A percentile compares a stretch with the other conserved stretches of the same genome.
Evolutionary conservation across 441 rosid genomes (phyloP).

Genomic region (Pelargonium fulgidum): DNA sequence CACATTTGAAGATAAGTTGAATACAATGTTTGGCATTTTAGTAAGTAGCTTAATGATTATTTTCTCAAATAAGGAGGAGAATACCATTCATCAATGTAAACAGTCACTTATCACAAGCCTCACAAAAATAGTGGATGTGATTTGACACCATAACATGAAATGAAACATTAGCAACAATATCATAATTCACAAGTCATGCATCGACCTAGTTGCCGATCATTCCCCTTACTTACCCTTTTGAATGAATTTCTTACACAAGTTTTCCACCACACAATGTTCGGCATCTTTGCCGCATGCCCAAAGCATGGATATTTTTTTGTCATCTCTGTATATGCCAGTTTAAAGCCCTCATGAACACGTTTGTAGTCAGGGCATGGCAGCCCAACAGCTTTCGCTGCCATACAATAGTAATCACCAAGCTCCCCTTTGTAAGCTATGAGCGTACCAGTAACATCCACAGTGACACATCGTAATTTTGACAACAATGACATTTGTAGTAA

Average conservation of each 20-base stretch:
- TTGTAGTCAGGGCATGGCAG: slow-evolving; percentile 93
- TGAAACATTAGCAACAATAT: no score
- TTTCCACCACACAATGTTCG: slow-evolving; percentile 91
- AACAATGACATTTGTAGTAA: slow-evolving; percentile 46
- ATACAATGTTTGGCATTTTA: no score
- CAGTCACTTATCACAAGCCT: no score
- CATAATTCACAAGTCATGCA: not conserved
- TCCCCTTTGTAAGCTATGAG: slow-evolving; percentile 94
- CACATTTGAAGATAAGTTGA: not conserved
- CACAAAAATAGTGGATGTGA: no score
- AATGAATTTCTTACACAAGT: slow-evolving; percentile 82
- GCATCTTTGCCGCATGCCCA: slow-evolving; percentile 72
- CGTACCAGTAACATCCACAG: slow-evolving; percentile 95
- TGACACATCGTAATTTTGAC: slow-evolving; percentile 67
- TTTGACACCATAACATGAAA: no score
- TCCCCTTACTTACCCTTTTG: slow-evolving; percentile 42
- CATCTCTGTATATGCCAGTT: slow-evolving; percentile 87
- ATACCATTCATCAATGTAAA: no score
- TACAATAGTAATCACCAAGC: slow-evolving; percentile 96
- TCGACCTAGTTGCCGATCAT: slow-evolving; percentile 1
- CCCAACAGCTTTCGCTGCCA: slow-evolving; percentile 93
- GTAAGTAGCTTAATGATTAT: no score
- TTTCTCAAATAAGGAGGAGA: no score
- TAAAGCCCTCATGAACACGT: slow-evolving; percentile 83
- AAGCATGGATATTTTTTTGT: slow-evolving; percentile 83